phyloP scores from a whole-genome alignment of 257 asterid species.

The Nicotiana paniculata region DNA sequence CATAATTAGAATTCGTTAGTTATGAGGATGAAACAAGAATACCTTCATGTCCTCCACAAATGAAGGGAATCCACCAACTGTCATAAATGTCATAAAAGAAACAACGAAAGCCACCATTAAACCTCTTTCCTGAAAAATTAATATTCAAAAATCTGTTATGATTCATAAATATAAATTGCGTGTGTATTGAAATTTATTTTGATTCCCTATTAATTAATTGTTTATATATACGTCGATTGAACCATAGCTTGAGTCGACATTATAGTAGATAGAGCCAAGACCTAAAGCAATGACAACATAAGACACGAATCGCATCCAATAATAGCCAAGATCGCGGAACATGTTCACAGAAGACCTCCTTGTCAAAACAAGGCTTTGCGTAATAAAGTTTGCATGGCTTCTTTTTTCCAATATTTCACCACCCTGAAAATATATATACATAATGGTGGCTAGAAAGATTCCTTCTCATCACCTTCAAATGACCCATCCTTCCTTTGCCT shows the following conservation, averaged over 20 bases:
- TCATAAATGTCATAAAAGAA: conserved; percentile 49
- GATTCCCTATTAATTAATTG: too few species aligned
- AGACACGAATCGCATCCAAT: conserved; percentile 18
- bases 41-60: conserved; percentile 58
- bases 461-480: background rate
- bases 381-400: conserved; percentile 8
- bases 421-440: conserved; percentile 3
- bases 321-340: conserved; percentile 28
- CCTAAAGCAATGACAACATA: conserved; percentile 12
- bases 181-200: background rate
- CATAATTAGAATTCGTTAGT: background rate
- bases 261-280: conserved; percentile 17
- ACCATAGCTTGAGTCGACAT: conserved; percentile 11
- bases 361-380: conserved; percentile 23
- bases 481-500: background rate
- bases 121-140: conserved; percentile 25
- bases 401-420: conserved; percentile 16
- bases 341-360: conserved; percentile 27
- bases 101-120: conserved; percentile 43
- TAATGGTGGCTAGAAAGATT: background rate
- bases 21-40: background rate
- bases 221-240: conserved; percentile 17
- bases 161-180: background rate
- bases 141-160: background rate
- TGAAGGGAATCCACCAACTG: conserved; percentile 54